Base-by-base conservation (phyloP, 495 filamentous ascomycete species). In the Parachaetomium inaequale region DNA sequence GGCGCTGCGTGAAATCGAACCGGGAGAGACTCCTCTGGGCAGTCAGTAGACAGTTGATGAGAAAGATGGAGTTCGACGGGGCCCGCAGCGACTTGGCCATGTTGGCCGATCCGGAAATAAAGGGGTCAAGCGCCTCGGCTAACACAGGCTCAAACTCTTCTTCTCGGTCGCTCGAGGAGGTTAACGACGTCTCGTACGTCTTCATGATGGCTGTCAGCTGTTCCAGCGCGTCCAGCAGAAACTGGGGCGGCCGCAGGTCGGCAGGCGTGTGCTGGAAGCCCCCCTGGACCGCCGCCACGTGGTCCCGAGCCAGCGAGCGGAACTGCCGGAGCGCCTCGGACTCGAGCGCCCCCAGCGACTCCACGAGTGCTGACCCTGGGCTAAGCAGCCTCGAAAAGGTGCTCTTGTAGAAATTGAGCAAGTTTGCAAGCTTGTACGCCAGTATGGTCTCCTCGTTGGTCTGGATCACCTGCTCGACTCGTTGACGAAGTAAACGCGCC, bases 381-480 rank as follows among this genome's bases (percentile, higher is more conserved):
- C 90, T 89, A 0, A 98, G 77, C 2, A 99, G 75, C 68, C 85
- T 91, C 10, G 84, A 79, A 65, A 98, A 96, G 1, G 90, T 98
- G 42, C 82, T 79, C 52, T 84, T 86, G 76, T 99, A 99, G 76
- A 98, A 99, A 51, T 83, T 82, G 34, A 98, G 82, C 1, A 98
- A 75, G 62, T 95, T 96, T 19, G 90, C 87, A 40, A 96, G 87
- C 68, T 91, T 91, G 79, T 96, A 99, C 54, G 90, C 87, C 47
- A 93, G 78, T 26, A 93, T 88, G 0, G 90, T 86, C 58, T 96
- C 92, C 61, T 97, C 94, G 68, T 96, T 91, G 55, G 88, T 90
- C 66, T 96, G 91, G 36, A 97, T 89, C 31, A 95, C 89, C 63
- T 96, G 89, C 75, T 96, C 92, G 56, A 93, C 85, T 15, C 93